phyloP scores from a whole-genome alignment of 2,329 filamentous ascomycete species.

The Fusarium sp. region DNA sequence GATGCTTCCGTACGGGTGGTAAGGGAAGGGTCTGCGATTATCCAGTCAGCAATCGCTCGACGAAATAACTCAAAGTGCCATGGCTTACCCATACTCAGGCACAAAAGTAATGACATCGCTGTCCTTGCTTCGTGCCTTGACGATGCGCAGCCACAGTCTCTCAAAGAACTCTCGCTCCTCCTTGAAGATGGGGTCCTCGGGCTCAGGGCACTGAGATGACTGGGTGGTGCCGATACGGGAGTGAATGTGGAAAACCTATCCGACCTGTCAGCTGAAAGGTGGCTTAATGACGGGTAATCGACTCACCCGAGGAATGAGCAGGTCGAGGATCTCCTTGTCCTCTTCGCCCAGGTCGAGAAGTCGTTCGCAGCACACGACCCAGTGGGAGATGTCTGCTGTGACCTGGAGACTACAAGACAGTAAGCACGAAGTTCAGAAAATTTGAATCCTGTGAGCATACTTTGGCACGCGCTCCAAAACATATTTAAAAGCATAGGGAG shows the following conservation, averaged over 20 bases:
- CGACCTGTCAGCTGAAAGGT: neutral
- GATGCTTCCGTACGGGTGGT: neutral
- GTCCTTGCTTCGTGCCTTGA: neutral
- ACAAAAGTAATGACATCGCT: neutral
- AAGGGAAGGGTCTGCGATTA: neutral
- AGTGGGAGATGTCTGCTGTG: constrained; percentile 1
- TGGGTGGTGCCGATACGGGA: neutral
- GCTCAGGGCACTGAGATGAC: neutral
- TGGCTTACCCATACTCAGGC: neutral
- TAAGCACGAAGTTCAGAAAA: too few relatives aligned
- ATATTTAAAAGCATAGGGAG: neutral
- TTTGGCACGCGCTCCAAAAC: neutral
- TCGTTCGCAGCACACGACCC: neutral
- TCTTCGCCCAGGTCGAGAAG: neutral
- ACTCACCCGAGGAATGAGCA: neutral
- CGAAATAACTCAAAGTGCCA: too few relatives aligned
- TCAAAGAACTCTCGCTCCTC: constrained; percentile 1
- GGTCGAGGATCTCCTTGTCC: neutral
- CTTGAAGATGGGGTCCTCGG: constrained; percentile 1
- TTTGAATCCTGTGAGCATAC: neutral
- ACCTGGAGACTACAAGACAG: neutral
- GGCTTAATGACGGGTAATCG: too few relatives aligned
- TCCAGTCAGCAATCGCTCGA: neutral
- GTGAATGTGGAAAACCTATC: neutral
- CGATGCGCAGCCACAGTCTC: neutral